These are phyloP conservation scores for Amanita thiersii DNA, from an alignment of 768 basidiomycete species.

Conservation along the genomic window DNA sequence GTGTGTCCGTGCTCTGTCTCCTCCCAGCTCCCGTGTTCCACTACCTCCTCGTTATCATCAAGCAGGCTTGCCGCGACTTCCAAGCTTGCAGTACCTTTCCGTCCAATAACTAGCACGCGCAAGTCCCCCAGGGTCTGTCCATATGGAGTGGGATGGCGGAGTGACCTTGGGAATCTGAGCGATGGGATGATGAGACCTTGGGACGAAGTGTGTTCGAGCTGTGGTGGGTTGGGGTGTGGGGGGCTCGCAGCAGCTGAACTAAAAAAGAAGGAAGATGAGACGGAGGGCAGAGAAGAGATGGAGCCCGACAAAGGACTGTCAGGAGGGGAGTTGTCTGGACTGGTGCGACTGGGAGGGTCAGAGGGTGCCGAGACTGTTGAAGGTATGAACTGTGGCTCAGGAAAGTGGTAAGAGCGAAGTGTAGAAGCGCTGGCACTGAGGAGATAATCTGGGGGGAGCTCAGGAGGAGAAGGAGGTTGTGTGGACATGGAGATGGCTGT, in stretches of 20 bases:
- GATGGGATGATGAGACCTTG: slow-evolving; percentile 66
- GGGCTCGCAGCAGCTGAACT: slow-evolving; percentile 66
- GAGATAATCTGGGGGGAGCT: background rate
- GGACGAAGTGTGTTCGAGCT: slow-evolving; percentile 25
- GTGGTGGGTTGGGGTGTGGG: slow-evolving; percentile 27
- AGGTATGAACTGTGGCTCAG: background rate
- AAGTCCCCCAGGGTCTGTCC: slow-evolving; percentile 63
- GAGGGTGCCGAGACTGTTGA: background rate
- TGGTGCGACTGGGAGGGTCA: background rate
- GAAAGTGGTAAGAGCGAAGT: slow-evolving; percentile 1
- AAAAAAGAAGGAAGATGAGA: slow-evolving; percentile 72
- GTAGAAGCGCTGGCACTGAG: background rate
- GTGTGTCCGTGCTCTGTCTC: slow-evolving; percentile 26
- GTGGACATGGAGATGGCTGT: background rate
- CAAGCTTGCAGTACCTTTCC: slow-evolving; percentile 32
- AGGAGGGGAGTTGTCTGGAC: slow-evolving; percentile 33
- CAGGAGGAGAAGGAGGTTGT: background rate
- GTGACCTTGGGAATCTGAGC: slow-evolving; percentile 49
- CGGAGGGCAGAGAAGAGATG: slow-evolving; percentile 63
- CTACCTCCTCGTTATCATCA: slow-evolving; percentile 61
- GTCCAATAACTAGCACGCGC: slow-evolving; percentile 45
- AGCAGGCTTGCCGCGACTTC: slow-evolving; percentile 42
- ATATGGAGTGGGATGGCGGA: slow-evolving; percentile 57
- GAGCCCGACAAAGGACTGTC: slow-evolving; percentile 56
- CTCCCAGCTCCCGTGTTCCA: slow-evolving; percentile 57